These are phyloP conservation scores for Solanum clarkiae DNA, from an alignment of 257 asterid genomes.

Conservation along the genomic window DNA sequence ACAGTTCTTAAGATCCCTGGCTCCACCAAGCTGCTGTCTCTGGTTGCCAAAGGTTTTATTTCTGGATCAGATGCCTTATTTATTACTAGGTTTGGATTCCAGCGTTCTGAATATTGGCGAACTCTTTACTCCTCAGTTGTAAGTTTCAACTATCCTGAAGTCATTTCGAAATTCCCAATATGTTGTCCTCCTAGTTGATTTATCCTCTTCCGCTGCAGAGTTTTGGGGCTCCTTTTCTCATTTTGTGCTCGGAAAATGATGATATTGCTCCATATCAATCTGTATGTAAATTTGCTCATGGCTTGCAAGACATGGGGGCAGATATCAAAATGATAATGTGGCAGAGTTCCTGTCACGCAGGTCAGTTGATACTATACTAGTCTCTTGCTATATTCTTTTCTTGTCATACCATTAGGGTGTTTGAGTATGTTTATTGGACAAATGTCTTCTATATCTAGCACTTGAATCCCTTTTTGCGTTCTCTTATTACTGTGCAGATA, in stretches of 20 bases:
- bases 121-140: conserved; percentile 75
- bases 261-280: conserved; percentile 48
- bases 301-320: conserved; percentile 57
- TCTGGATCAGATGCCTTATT: conserved; percentile 78
- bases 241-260: conserved; percentile 59
- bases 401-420: background rate
- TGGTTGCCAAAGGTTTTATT: conserved; percentile 65
- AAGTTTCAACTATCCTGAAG: conserved; percentile 17
- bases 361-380: conserved; percentile 23
- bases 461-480: background rate
- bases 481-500: background rate
- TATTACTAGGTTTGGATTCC: conserved; percentile 71
- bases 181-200: background rate
- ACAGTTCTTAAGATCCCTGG: conserved; percentile 67
- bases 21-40: conserved; percentile 50
- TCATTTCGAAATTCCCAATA: background rate
- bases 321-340: conserved; percentile 46
- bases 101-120: conserved; percentile 67
- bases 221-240: conserved; percentile 64
- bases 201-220: conserved; percentile 24
- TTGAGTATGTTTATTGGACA: background rate
- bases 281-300: conserved; percentile 42
- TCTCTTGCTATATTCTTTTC: background rate
- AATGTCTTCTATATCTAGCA: background rate
- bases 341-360: conserved; percentile 24